phyloP scores from a whole-genome alignment of 2,329 filamentous ascomycete genomes.

The Geosmithia morbida region DNA sequence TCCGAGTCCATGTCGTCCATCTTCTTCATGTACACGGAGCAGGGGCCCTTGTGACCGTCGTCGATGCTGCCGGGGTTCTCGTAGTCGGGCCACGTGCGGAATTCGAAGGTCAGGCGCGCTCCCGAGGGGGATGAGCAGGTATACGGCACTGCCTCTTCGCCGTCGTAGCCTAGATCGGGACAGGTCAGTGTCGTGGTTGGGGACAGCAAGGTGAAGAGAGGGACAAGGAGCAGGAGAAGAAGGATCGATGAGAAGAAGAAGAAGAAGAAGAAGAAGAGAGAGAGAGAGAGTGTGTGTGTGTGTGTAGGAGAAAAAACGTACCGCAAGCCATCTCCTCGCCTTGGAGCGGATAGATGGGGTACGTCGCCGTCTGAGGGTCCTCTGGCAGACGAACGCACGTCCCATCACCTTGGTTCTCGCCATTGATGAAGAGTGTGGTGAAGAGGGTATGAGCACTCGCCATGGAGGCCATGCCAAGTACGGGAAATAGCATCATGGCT shows the following conservation, averaged over 20 bases:
- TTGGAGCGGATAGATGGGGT: slow-evolving; percentile 40
- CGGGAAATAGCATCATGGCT: slow-evolving; percentile 6
- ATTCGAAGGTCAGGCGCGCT: slow-evolving; percentile 50
- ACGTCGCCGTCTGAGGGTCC: slow-evolving; percentile 33
- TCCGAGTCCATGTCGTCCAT: slow-evolving; percentile 38
- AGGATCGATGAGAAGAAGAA: too few relatives aligned
- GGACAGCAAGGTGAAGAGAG: too few relatives aligned
- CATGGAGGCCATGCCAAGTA: slow-evolving; percentile 20
- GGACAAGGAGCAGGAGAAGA: too few relatives aligned
- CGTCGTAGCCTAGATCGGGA: slow-evolving; percentile 23
- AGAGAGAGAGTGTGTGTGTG: neutral
- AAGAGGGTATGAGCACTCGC: slow-evolving; percentile 45
- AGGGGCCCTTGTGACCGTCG: slow-evolving; percentile 49
- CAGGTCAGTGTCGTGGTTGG: neutral
- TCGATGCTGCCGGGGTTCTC: slow-evolving; percentile 41
- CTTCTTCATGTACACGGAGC: slow-evolving; percentile 61
- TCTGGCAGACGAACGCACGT: slow-evolving; percentile 56
- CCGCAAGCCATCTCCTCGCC: slow-evolving; percentile 58
- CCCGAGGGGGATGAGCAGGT: slow-evolving; percentile 35
- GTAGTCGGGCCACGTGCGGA: slow-evolving; percentile 44
- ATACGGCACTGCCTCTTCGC: slow-evolving; percentile 27
- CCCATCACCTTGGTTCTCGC: slow-evolving; percentile 51
- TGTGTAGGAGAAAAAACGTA: too few relatives aligned
- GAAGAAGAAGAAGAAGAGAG: neutral
- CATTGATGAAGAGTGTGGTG: slow-evolving; percentile 48